Evolutionary conservation across 805 yeast genomes (phyloP), one percentile per base, ranked within the genome.

Genomic region (Phaffomyces antillensis): DNA sequence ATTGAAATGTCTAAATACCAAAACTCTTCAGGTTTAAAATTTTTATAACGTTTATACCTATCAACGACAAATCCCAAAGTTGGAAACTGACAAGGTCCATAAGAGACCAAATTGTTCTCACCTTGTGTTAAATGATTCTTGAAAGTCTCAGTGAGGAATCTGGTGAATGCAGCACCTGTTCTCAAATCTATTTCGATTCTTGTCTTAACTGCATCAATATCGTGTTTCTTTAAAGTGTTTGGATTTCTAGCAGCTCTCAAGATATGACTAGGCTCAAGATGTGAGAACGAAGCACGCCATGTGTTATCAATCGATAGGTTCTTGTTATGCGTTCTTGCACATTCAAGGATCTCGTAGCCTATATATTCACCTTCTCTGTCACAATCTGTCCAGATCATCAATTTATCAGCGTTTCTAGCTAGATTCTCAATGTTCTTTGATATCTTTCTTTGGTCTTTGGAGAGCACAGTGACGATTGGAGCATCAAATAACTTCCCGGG

Each of bases 301-400:
- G 83, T 69, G 30, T 72, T 70, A 11, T 68, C 71, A 17, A 75
- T 55, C 1, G 63, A 66, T 37, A 88, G 56, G 2, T 64, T 50
- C 1, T 64, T 53, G 56, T 84, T 66, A 2, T 64, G 67, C 49
- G 69, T 70, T 41, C 61, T 59, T 0, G 96, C 96, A n/a, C 81
- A 82, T 43, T 79, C 72, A 32, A 77, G 71, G 15, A 95, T 79
- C 55, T 90, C 96, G 67, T 73, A 79, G 0, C 97, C 98, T 45
- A 90, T 90, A 62, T 80, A 84, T 61, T 90, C 98, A 2, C 98
- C 98, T 61, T 90, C 98, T 33, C 97, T 71, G 71, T 90, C 98
- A 65, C 99, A 93, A 72, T 93, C 99, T 1, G 99, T 93, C 98
- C 99, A 93, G 8, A 93, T 87, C 86, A 88, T 86, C 44, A 93